Conservation (phyloP, 2,329 filamentous ascomycete species). For the Aspergillus vadensis region DNA sequence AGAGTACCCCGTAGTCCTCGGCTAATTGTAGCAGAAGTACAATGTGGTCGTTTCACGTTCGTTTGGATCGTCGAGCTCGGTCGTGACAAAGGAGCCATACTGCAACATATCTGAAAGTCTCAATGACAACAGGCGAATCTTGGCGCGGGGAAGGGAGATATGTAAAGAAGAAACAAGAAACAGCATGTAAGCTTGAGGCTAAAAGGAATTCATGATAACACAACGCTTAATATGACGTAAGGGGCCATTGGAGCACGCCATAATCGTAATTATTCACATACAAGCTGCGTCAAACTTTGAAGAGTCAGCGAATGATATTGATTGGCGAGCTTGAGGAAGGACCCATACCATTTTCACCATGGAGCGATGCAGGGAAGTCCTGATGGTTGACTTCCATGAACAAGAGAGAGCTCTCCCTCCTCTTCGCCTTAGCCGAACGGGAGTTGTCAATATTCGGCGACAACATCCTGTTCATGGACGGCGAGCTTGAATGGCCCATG, state of each 20-base stretch:
- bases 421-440: constrained; percentile 46
- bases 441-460: constrained; percentile 39
- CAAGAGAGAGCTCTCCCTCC: constrained; percentile 52
- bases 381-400: constrained; percentile 45
- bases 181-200: background rate
- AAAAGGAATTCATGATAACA: background rate
- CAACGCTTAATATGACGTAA: background rate
- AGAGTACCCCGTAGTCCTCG: constrained; percentile 20
- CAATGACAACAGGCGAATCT: constrained; percentile 2
- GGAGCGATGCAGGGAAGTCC: constrained; percentile 26
- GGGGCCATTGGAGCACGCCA: background rate
- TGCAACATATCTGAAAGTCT: constrained; percentile 8
- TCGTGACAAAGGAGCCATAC: constrained; percentile 20
- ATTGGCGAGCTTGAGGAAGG: background rate
- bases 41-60: constrained; percentile 34
- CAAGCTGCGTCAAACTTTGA: background rate
- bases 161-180: background rate
- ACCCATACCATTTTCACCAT: constrained; percentile 27
- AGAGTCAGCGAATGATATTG: constrained; percentile 3
- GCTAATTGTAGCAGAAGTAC: constrained; percentile 25
- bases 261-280: background rate
- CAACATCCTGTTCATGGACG: constrained; percentile 45
- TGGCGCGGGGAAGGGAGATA: background rate
- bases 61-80: constrained; percentile 30
- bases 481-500: constrained; percentile 24